These are phyloP conservation scores for Gastrodia elata DNA, from an alignment of 106 monocot genomes.

Conservation along the genomic window DNA sequence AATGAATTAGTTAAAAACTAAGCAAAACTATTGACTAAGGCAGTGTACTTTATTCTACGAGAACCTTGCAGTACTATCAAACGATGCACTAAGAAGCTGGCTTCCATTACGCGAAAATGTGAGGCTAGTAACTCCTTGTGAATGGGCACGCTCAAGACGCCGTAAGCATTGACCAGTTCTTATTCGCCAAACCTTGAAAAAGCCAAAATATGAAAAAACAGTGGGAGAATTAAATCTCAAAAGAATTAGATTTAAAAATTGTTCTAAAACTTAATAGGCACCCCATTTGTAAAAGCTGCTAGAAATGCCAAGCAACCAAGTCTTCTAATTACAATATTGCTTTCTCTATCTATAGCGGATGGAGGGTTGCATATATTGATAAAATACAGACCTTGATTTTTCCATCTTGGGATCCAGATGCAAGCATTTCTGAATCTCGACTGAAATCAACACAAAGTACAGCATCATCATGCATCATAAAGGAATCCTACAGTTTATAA, in stretches of 20 bases:
- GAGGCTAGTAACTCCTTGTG: conserved; percentile 90
- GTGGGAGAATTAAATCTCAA: not conserved
- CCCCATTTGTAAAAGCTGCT: not conserved
- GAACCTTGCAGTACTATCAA: conserved; percentile 94
- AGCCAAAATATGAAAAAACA: not conserved
- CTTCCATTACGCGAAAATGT: conserved; percentile 87
- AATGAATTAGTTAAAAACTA: not conserved
- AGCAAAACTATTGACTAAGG: not conserved
- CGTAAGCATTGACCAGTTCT: conserved; percentile 89
- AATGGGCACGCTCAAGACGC: conserved; percentile 86
- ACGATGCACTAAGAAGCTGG: conserved; percentile 90
- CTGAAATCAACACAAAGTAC: conserved; percentile 95
- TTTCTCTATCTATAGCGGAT: not conserved
- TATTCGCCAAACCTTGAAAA: conserved; percentile 85
- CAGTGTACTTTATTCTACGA: conserved; percentile 6
- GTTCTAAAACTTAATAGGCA: not conserved
- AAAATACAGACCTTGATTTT: conserved; percentile 70
- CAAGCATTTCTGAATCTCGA: conserved; percentile 93
- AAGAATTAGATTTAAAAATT: not conserved
- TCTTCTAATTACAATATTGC: not conserved
- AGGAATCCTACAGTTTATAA: conserved; percentile 60
- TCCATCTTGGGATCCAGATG: conserved; percentile 98
- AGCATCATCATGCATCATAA: conserved; percentile 97
- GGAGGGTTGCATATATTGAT: not conserved
- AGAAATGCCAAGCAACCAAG: not conserved